phyloP scores from a whole-genome alignment of 2,329 filamentous ascomycete species.

The Fusarium oxysporum region DNA sequence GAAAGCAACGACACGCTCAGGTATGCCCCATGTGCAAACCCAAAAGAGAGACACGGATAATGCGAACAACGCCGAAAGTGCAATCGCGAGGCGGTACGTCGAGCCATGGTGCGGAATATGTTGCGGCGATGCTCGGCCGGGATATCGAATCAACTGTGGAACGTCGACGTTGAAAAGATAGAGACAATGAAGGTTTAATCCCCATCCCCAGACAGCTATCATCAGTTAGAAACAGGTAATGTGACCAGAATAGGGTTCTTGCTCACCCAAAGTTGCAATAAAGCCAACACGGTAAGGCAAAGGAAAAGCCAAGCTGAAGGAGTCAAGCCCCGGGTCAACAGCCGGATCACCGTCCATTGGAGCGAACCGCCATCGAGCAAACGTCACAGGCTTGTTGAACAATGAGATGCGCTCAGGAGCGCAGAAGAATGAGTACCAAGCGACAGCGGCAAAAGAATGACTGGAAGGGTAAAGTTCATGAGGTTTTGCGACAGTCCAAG shows the following conservation, averaged over 20 bases:
- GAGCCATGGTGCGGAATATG: conserved; percentile 82
- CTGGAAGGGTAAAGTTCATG: conserved; percentile 27
- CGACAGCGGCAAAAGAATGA: conserved; percentile 27
- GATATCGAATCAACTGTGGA: conserved; percentile 87
- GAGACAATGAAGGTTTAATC: conserved; percentile 89
- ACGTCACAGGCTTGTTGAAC: neutral
- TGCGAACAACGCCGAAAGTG: conserved; percentile 77
- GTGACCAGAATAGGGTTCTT: neutral
- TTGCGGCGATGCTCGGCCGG: conserved; percentile 74
- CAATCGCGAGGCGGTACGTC: conserved; percentile 85
- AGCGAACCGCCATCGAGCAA: conserved; percentile 43
- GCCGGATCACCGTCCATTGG: conserved; percentile 79
- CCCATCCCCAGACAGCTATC: conserved; percentile 94
- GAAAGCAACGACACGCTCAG: conserved; percentile 77
- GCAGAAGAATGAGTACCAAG: neutral
- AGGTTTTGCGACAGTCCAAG: conserved; percentile 42
- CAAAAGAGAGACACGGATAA: conserved; percentile 86
- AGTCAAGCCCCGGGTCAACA: conserved; percentile 79
- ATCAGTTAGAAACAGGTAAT: conserved; percentile 16
- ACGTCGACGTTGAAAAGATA: conserved; percentile 85
- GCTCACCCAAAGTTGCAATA: conserved; percentile 83
- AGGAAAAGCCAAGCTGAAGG: conserved; percentile 87
- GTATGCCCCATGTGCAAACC: conserved; percentile 78
- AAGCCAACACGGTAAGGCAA: conserved; percentile 90
- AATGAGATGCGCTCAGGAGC: conserved; percentile 3